phyloP scores from a whole-genome alignment of 2,329 filamentous ascomycete genomes.

The Capronia epimyces region DNA sequence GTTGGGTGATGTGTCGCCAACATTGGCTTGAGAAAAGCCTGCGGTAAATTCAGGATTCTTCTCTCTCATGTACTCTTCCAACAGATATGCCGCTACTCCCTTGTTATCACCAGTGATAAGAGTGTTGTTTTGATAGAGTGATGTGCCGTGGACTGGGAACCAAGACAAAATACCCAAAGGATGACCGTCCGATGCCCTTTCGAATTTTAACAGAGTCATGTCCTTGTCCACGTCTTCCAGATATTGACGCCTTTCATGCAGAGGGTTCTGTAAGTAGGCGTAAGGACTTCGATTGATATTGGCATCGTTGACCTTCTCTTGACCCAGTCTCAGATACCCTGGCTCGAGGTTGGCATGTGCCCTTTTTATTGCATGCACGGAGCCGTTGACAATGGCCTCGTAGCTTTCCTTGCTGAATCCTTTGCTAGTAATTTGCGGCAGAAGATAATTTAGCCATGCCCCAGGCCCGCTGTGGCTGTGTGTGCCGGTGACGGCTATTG shows the following conservation, averaged over 20 bases:
- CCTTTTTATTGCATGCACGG: constrained; percentile 70
- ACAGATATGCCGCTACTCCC: constrained; percentile 78
- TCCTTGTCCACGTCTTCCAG: constrained; percentile 63
- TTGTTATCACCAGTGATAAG: constrained; percentile 94
- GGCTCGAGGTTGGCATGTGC: constrained; percentile 67
- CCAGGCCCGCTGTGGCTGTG: constrained; percentile 90
- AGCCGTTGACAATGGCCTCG: constrained; percentile 79
- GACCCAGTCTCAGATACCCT: constrained; percentile 67
- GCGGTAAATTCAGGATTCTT: constrained; percentile 62
- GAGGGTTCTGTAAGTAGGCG: constrained; percentile 81
- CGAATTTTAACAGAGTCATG: constrained; percentile 74
- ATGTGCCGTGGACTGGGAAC: constrained; percentile 90
- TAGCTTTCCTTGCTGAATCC: constrained; percentile 87
- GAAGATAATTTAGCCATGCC: constrained; percentile 88
- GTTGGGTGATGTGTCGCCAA: constrained; percentile 87
- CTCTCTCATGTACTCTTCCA: constrained; percentile 54
- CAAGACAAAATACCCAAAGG: constrained; percentile 78
- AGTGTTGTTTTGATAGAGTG: constrained; percentile 85
- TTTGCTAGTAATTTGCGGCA: constrained; percentile 82
- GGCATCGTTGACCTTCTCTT: constrained; percentile 63
- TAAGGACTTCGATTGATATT: constrained; percentile 87
- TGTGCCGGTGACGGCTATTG: constrained; percentile 84
- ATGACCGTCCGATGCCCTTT: constrained; percentile 66
- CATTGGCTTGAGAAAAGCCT: constrained; percentile 85
- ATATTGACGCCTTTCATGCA: constrained; percentile 67